Base-by-base conservation (phyloP, 495 filamentous ascomycete genomes). In the Penicillium samsonianum region DNA sequence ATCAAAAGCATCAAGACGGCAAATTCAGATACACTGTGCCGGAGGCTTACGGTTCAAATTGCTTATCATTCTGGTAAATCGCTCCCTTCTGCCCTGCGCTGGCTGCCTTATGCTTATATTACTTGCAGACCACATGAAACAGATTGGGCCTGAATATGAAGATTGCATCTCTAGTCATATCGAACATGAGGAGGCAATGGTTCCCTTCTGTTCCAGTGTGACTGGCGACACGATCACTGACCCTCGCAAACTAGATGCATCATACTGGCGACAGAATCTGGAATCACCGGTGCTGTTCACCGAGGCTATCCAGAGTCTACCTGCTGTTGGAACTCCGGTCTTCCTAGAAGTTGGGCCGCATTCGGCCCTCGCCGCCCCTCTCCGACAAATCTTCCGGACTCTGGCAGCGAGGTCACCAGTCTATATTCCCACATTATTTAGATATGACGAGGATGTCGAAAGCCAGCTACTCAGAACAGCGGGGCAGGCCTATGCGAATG, bases 321-420 rank as follows among this genome's bases (percentile, higher is more conserved):
- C 44, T 54, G 42, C 40, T 12, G 31, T 20, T 26, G 33, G 23
- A 30, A 20, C 17, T 0, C 17, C 46, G 0, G 2, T 73, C 3
- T 66, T 86, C 4, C 17, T 88, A n/a, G 85, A 88, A 59, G 71
- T 87, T 25, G 86, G 87, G 0, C 86, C 87, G 2, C 85, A 88
- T 58, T 67, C 77, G 4, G 80, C 85, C 4, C 73, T 90, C 5
- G 71, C 79, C 20, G 84, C 83, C 0, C 85, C 86, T 11, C 61
- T 89, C 5, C 75, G 78, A 54, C 80, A 89, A 33, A 53, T 53
- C 5, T 52, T 57, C 53, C 41, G 57, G 4, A 44, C 57, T 37
- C 28, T 30, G 41, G 42, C 50, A 23, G n/a, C 5, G 20, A 40
- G 35, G 43, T 50, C 46, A 10, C 65, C 53, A 11, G 45, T 45